These are phyloP conservation scores for Yarrowia alimentaria DNA, from an alignment of 805 yeast species.

Conservation along the genomic window DNA sequence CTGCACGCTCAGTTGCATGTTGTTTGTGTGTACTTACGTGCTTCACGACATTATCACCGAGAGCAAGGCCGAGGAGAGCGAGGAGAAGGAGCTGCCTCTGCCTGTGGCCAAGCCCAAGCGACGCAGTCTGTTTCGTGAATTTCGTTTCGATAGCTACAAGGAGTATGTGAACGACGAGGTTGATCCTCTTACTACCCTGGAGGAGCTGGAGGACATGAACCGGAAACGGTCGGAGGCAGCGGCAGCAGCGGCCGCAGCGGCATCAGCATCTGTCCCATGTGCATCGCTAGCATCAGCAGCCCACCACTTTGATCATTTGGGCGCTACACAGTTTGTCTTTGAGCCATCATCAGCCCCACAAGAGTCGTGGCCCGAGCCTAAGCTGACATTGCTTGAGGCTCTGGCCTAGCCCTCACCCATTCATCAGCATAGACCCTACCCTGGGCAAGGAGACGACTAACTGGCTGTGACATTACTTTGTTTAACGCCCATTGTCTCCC, in stretches of 20 bases:
- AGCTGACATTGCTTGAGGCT: constrained; percentile 5
- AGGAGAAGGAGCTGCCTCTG: constrained; percentile 19
- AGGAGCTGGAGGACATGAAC: constrained; percentile 1
- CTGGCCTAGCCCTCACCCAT: constrained; percentile 1
- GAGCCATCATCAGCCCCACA: too few relatives aligned
- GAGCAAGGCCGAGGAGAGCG: constrained; percentile 15
- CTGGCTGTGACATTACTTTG: too few relatives aligned
- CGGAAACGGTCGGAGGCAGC: not conserved
- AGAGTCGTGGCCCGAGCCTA: constrained; percentile 19
- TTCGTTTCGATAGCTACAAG: constrained; percentile 2
- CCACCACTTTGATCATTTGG: too few relatives aligned
- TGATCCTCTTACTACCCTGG: constrained; percentile 6
- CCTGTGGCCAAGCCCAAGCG: constrained; percentile 11
- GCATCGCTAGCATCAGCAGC: too few relatives aligned
- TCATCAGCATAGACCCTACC: not conserved
- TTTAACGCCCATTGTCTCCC: too few relatives aligned
- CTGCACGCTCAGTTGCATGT: constrained; percentile 13
- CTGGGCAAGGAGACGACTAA: too few relatives aligned
- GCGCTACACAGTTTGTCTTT: too few relatives aligned
- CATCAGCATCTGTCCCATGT: too few relatives aligned
- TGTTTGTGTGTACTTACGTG: constrained; percentile 23
- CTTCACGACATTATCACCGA: constrained; percentile 21
- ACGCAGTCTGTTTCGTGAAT: constrained; percentile 5
- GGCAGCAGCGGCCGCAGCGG: not conserved
- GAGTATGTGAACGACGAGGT: constrained; percentile 14